Base-by-base conservation (phyloP, 192 early-diverging fungal species). In the Backusella circina region DNA sequence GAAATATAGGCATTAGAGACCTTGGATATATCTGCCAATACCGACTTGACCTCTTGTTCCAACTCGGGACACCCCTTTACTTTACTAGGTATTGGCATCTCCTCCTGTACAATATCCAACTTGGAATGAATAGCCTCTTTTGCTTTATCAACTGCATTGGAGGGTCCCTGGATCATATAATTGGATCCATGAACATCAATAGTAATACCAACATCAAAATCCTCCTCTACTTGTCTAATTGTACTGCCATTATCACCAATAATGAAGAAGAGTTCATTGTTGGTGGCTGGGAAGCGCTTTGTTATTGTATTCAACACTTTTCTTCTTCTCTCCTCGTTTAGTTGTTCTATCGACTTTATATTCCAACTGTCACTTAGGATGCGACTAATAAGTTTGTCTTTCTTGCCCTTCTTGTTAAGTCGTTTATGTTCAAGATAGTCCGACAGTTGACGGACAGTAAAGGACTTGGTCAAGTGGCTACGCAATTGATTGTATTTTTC, bases 171-270 rank as follows among this genome's bases (percentile, higher is more conserved):
- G 23, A 74, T 13, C 36, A 66, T 32, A 66, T 74, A 74, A 5
- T 41, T 12, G 2, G 30, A 57, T 41, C 33, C 28, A 38, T 18
- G 9, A 10, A 66, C 39, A 65, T 74, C 73, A 15, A 74, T 66
- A 16, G 64, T 66, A 15, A 74, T 51, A 9, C 37, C 39, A 21
- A 65, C 73, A 32, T 74, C 30, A 39, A 39, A 38, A 6, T 7
- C 28, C 5, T 31, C 26, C 15, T 74, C 73, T 1, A 74, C 65
- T 7, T 74, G 15, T 37, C 39, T 37, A 21, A 74, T 61, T 10
- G 57, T 74, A 8, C 36, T 39, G 12, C 64, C 73, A 66, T 74
- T 74, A 1, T 74, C 61, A 16, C 64, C 64, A 47, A 74, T 74
- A 31, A 74, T 65, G 10, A 74, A 74, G 26, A 74, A 74, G 28